These are phyloP conservation scores for Salix koriyanagi DNA, from an alignment of 345 rosid species.

Conservation along the genomic window DNA sequence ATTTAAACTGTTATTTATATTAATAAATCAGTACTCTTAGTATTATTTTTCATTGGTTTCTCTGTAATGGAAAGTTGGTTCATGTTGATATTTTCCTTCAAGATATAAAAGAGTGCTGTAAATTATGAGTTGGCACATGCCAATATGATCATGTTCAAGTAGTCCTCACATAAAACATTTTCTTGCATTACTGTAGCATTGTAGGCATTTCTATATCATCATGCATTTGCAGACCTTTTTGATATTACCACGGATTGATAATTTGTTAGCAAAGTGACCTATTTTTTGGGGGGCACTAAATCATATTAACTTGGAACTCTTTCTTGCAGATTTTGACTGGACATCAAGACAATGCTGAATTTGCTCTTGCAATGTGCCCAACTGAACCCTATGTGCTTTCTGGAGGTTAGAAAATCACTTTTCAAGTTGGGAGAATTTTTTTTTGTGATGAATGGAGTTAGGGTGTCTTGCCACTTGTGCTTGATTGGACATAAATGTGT, in stretches of 20 bases:
- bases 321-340: constrained; percentile 84
- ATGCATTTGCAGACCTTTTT: background rate
- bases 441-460: background rate
- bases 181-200: background rate
- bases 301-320: constrained; percentile 5
- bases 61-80: background rate
- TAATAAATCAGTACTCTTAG: background rate
- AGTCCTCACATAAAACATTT: background rate
- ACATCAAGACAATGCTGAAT: constrained; percentile 98
- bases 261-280: background rate
- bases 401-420: constrained; percentile 62
- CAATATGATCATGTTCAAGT: background rate
- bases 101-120: background rate
- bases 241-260: background rate
- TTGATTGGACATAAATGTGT: background rate
- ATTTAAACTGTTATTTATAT: background rate
- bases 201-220: background rate
- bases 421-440: background rate
- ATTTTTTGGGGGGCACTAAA: background rate
- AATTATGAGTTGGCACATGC: background rate
- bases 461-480: background rate
- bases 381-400: constrained; percentile 96
- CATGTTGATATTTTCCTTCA: background rate
- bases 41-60: background rate
- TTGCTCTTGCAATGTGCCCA: constrained; percentile 99